Conservation (phyloP, 768 basidiomycete genomes). For the Rhodotorula taiwanensis region DNA sequence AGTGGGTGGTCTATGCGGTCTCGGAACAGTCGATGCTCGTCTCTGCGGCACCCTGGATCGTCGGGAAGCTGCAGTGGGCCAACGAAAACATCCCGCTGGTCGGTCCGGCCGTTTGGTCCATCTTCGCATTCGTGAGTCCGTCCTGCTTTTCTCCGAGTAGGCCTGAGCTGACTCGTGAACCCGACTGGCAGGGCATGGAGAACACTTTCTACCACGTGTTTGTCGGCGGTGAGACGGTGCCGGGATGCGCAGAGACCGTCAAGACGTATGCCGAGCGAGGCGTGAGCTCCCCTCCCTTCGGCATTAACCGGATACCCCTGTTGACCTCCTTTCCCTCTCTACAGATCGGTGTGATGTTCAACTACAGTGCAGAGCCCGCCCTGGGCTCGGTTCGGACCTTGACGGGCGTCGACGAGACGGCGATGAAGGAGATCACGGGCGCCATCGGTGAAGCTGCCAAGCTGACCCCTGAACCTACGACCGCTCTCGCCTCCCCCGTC, state of each 20-base stretch:
- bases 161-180: background rate
- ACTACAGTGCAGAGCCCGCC: conserved; percentile 38
- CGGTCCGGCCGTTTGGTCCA: conserved; percentile 23
- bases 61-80: conserved; percentile 29
- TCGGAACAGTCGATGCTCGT: conserved; percentile 26
- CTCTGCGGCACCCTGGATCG: conserved; percentile 27
- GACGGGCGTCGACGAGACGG: conserved; percentile 22
- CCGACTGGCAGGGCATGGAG: conserved; percentile 26
- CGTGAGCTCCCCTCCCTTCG: background rate
- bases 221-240: conserved; percentile 34
- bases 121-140: conserved; percentile 25
- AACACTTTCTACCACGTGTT: conserved; percentile 39
- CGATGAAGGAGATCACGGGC: conserved; percentile 22
- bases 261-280: conserved; percentile 14
- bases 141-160: background rate
- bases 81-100: conserved; percentile 32
- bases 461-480: conserved; percentile 5
- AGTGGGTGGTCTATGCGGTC: conserved; percentile 35
- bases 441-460: conserved; percentile 28
- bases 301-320: background rate
- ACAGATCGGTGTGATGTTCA: conserved; percentile 37
- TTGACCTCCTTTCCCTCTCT: background rate
- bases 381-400: conserved; percentile 8
- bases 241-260: conserved; percentile 18
- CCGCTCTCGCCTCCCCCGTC: background rate